Percentiles rank a stretch among this genome's conserved stretches.
Conservation (phyloP, 2,329 filamentous ascomycete species). For the Knufia petricola region DNA sequence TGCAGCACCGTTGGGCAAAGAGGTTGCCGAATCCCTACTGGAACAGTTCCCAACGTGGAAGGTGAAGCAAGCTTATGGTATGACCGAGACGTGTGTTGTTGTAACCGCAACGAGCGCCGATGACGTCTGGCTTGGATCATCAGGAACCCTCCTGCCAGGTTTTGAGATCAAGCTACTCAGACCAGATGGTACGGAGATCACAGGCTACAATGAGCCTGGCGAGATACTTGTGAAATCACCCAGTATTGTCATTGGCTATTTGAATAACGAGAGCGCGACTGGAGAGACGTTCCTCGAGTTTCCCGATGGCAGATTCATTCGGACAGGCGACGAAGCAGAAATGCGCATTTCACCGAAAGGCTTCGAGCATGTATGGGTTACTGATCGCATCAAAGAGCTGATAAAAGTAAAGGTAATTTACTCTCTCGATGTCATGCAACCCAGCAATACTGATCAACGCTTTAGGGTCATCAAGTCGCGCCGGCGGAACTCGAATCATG, state of each 20-base stretch:
- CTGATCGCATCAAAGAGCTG: not conserved
- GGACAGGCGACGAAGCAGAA: not conserved
- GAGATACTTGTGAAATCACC: not conserved
- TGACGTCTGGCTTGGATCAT: not conserved
- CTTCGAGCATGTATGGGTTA: not conserved
- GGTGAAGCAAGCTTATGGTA: not conserved
- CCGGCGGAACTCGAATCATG: not conserved
- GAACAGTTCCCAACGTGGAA: not conserved
- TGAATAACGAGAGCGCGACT: not conserved
- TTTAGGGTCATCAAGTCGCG: not conserved
- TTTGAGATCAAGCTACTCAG: not conserved
- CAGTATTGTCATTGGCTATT: not conserved
- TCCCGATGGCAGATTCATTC: not conserved
- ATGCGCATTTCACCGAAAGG: not conserved
- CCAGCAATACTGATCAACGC: not conserved
- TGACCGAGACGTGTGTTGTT: not conserved
- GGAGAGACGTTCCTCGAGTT: not conserved
- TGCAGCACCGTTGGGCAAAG: not conserved
- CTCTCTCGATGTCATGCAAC: not conserved
- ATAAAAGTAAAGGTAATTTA: not conserved
- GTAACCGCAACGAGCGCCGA: not conserved
- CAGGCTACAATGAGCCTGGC: not conserved
- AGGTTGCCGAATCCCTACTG: not conserved
- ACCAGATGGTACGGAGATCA: not conserved
- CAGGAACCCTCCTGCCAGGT: not conserved